Percentiles rank a stretch among this genome's conserved stretches.
Evolutionary conservation across 2,329 filamentous ascomycete species (phyloP).

Genomic region (Xylariaceae sp.): DNA sequence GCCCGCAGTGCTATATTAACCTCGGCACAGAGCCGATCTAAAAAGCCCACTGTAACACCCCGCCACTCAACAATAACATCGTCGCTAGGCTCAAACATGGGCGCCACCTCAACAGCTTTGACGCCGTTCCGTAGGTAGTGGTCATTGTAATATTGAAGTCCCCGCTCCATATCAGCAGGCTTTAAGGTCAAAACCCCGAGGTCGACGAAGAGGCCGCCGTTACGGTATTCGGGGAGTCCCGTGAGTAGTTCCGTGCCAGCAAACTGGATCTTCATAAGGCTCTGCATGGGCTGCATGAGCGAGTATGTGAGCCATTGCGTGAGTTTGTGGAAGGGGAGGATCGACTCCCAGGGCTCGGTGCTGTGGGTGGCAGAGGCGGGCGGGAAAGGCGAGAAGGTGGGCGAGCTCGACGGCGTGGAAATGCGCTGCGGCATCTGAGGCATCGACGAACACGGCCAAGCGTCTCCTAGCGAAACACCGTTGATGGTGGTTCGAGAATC

Average conservation of each 20-base stretch:
- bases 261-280: constrained; percentile 73
- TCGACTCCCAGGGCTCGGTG: constrained; percentile 59
- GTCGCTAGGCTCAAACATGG: constrained; percentile 66
- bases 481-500: constrained; percentile 79
- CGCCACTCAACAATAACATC: constrained; percentile 78
- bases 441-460: constrained; percentile 85
- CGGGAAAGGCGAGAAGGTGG: constrained; percentile 47
- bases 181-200: constrained; percentile 77
- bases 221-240: constrained; percentile 85
- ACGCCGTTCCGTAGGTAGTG: constrained; percentile 68
- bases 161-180: constrained; percentile 60
- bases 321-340: constrained; percentile 88
- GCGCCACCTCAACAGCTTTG: constrained; percentile 54
- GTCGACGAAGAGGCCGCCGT: constrained; percentile 82
- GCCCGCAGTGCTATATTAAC: constrained; percentile 63
- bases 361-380: constrained; percentile 19
- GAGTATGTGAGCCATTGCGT: constrained; percentile 95
- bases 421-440: constrained; percentile 43
- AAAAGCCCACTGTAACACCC: constrained; percentile 66
- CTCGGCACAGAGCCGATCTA: constrained; percentile 59
- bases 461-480: constrained; percentile 81
- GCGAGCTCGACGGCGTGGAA: constrained; percentile 35
- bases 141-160: constrained; percentile 61
- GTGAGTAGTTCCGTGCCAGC: constrained; percentile 77
- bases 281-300: constrained; percentile 85